phyloP scores from a whole-genome alignment of 768 basidiomycete species.

The Russula griseocarnosa region DNA sequence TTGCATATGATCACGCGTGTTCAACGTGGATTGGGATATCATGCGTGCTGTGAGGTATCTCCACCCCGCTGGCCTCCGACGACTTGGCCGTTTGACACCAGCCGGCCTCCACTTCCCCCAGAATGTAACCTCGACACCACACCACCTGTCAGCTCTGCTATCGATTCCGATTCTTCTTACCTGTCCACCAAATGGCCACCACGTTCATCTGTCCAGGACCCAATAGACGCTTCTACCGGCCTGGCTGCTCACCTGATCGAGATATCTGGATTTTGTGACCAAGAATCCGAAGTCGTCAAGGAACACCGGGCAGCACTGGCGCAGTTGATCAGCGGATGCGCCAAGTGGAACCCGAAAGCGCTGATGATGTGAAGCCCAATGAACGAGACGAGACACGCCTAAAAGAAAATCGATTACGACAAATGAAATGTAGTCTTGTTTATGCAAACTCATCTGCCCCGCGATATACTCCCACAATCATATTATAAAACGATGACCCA shows the following conservation, averaged over 20 bases:
- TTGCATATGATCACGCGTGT: conserved; percentile 91
- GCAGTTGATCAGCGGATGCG: neutral
- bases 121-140: neutral
- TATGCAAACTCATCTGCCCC: too few species aligned
- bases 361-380: neutral
- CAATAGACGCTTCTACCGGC: neutral
- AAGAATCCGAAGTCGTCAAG: neutral
- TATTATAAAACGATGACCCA: too few species aligned
- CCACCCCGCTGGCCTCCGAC: neutral
- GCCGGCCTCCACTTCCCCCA: neutral
- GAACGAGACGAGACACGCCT: neutral
- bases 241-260: neutral
- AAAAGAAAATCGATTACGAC: neutral
- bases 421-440: neutral
- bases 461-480: too few species aligned
- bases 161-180: neutral
- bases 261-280: too few species aligned
- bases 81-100: neutral
- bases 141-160: neutral
- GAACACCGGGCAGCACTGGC: neutral
- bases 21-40: conserved; percentile 95
- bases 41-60: conserved; percentile 95
- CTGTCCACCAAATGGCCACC: too few species aligned
- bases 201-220: neutral
- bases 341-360: neutral